Evolutionary conservation across 176 grass and related monocot genomes (phyloP).

Genomic region (Ananas comosus): DNA sequence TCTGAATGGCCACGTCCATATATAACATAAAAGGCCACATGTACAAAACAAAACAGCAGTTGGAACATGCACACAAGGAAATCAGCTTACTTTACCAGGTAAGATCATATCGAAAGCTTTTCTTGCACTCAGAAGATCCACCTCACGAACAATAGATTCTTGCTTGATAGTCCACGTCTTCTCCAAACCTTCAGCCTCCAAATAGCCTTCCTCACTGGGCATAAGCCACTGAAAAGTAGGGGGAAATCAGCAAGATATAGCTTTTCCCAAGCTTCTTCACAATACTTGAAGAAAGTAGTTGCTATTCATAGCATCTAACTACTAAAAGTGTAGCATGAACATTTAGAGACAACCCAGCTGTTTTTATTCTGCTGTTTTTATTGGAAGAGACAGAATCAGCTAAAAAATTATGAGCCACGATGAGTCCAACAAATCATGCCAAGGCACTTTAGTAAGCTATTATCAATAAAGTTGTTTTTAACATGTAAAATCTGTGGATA

Average conservation of each 20-base stretch:
- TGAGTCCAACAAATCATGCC: too few relatives aligned
- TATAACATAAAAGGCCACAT: neutral
- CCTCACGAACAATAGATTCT: slow-evolving; percentile 25
- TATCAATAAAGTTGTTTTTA: too few relatives aligned
- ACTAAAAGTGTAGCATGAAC: too few relatives aligned
- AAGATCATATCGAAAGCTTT: slow-evolving; percentile 96
- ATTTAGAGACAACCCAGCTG: too few relatives aligned
- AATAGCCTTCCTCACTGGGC: slow-evolving; percentile 50
- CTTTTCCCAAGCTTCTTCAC: neutral
- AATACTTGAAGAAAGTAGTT: neutral
- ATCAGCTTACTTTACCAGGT: slow-evolving; percentile 39
- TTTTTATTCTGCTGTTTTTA: too few relatives aligned
- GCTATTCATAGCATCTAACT: neutral
- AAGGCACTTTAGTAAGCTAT: too few relatives aligned
- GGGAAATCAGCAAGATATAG: slow-evolving; percentile 13
- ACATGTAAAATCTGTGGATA: too few relatives aligned
- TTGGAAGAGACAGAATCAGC: too few relatives aligned
- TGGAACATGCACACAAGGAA: neutral
- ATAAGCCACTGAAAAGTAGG: slow-evolving; percentile 59
- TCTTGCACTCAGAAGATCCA: slow-evolving; percentile 51
- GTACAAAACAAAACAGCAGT: neutral
- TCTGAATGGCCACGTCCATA: neutral
- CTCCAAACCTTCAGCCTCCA: slow-evolving; percentile 67
- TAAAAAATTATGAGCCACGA: too few relatives aligned
- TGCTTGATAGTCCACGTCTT: slow-evolving; percentile 55